These are phyloP conservation scores for Colletotrichum aenigma DNA, from an alignment of 2,329 filamentous ascomycete species.

Conservation along the genomic window DNA sequence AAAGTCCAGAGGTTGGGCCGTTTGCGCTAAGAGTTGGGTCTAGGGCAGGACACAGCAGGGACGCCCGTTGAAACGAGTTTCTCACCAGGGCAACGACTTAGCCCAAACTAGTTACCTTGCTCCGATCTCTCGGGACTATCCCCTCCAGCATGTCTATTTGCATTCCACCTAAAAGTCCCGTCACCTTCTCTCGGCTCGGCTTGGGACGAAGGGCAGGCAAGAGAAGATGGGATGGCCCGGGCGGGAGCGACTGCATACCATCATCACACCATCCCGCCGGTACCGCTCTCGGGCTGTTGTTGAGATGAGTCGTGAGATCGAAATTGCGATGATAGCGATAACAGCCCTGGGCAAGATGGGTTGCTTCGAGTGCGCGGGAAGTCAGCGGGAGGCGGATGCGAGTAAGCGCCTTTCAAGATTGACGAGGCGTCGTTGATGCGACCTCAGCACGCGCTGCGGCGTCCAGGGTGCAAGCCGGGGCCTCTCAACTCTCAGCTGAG, in stretches of 20 bases:
- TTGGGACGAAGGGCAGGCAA: neutral
- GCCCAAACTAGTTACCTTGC: constrained; percentile 12
- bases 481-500: neutral
- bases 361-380: neutral
- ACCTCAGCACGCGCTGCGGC: constrained; percentile 1
- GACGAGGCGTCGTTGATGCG: constrained; percentile 14
- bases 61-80: constrained; percentile 1
- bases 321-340: neutral
- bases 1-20: constrained; percentile 2
- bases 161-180: neutral
- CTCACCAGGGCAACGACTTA: neutral
- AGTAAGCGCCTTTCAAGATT: constrained; percentile 1
- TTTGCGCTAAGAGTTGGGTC: constrained; percentile 1
- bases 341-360: neutral
- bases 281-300: neutral
- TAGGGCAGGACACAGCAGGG: neutral
- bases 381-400: constrained; percentile 13
- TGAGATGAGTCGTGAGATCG: neutral
- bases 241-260: neutral
- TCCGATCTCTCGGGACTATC: constrained; percentile 7
- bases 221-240: neutral
- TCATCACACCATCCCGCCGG: neutral
- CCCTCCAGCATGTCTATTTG: neutral
- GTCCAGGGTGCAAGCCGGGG: neutral
- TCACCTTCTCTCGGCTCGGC: neutral